Conservation (phyloP, 2,329 filamentous ascomycete species). For the Fusarium sp. region DNA sequence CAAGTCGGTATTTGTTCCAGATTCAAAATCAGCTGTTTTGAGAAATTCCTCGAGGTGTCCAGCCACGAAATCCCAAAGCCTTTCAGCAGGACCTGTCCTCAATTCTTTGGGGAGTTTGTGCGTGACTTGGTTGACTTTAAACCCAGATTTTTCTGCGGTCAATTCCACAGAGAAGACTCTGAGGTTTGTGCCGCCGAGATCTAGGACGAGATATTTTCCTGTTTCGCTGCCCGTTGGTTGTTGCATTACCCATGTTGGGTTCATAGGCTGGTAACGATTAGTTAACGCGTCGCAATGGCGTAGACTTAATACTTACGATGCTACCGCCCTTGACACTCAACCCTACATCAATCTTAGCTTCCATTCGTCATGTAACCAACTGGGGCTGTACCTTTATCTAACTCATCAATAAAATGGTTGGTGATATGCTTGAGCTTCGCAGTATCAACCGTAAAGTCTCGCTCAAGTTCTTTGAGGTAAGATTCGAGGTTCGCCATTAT, state of each 20-base stretch:
- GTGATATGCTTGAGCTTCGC: conserved; percentile 5
- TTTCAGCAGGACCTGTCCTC: background rate
- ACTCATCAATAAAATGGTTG: background rate
- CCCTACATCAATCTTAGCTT: background rate
- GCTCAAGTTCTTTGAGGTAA: background rate
- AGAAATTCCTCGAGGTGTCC: background rate
- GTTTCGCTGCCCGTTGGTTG: background rate
- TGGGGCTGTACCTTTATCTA: background rate
- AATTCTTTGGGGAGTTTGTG: background rate
- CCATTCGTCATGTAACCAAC: fast-evolving
- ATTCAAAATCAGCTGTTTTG: background rate
- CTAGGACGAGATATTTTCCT: background rate
- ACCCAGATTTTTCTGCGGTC: background rate
- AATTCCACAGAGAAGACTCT: background rate
- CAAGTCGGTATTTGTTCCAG: background rate
- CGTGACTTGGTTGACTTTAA: background rate
- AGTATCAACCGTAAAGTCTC: background rate
- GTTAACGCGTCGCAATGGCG: background rate
- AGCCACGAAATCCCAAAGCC: conserved; percentile 1
- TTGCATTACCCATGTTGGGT: conserved; percentile 15
- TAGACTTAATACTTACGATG: background rate
- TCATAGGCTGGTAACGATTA: background rate
- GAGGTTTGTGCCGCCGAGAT: conserved; percentile 1
- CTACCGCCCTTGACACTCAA: background rate
- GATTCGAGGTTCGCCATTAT: background rate